Evolutionary conservation across 306 rosid genomes (phyloP).

Genomic region (Sphenostylis stenocarpa): DNA sequence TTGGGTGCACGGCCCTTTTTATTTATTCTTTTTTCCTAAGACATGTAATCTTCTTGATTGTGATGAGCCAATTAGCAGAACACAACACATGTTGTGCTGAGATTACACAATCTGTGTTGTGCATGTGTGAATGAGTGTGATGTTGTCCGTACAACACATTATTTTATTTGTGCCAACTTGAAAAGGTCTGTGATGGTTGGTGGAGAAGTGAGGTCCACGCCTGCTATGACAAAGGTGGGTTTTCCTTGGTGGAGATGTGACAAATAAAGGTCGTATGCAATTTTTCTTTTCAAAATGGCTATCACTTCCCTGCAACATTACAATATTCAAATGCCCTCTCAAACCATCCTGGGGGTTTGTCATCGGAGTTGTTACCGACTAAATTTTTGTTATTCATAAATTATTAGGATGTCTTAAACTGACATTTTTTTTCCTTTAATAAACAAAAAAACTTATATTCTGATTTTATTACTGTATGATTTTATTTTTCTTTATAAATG

Average conservation of each 20-base stretch:
- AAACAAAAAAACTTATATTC: too few relatives aligned
- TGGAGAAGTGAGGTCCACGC: conserved; percentile 66
- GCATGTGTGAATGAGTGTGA: conserved; percentile 31
- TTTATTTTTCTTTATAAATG: too few relatives aligned
- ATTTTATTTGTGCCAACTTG: conserved; percentile 14
- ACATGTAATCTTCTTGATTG: conserved; percentile 12
- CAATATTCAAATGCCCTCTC: conserved; percentile 39
- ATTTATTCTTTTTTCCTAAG: neutral
- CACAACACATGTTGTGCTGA: conserved; percentile 1
- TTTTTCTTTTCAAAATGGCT: conserved; percentile 23
- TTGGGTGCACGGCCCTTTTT: conserved; percentile 7
- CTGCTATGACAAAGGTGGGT: conserved; percentile 41
- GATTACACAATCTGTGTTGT: conserved; percentile 17
- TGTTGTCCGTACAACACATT: conserved; percentile 34
- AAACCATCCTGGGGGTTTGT: neutral
- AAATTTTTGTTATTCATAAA: neutral
- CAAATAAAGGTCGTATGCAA: conserved; percentile 13
- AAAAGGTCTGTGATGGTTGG: conserved; percentile 55
- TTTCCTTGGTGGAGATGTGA: conserved; percentile 58
- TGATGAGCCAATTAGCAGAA: conserved; percentile 34
- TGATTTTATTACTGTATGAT: too few relatives aligned
- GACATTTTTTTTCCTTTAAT: too few relatives aligned
- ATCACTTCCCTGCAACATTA: neutral
- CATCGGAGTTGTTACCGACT: conserved; percentile 15
- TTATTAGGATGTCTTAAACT: too few relatives aligned